phyloP scores from a whole-genome alignment of 306 rosid species.

The Lathyrus sativus region DNA sequence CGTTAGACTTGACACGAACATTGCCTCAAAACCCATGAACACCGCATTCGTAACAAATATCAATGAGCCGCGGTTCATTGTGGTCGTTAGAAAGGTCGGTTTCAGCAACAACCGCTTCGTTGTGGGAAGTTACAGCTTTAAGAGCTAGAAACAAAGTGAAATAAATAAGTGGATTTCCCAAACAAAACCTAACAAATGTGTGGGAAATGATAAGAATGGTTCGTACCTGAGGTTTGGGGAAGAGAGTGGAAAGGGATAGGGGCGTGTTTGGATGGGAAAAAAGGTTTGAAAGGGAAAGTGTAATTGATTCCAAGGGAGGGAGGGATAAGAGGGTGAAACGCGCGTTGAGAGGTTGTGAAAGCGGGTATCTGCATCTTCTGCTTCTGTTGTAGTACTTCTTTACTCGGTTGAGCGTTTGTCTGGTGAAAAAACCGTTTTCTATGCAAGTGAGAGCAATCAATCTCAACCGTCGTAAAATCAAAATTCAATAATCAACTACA shows the following conservation, averaged over 20 bases:
- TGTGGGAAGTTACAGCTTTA: slow-evolving; percentile 49
- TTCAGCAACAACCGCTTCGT: slow-evolving; percentile 48
- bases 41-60: slow-evolving; percentile 69
- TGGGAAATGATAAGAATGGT: background rate
- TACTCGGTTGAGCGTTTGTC: slow-evolving; percentile 1
- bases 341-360: slow-evolving; percentile 42
- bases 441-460: too few species aligned
- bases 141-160: slow-evolving; percentile 19
- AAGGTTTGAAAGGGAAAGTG: slow-evolving; percentile 35
- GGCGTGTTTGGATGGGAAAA: slow-evolving; percentile 40
- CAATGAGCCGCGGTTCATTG: slow-evolving; percentile 49
- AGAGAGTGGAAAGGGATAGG: slow-evolving; percentile 38
- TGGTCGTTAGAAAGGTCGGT: slow-evolving; percentile 11
- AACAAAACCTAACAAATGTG: background rate
- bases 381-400: too few species aligned
- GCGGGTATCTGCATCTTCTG: slow-evolving; percentile 36
- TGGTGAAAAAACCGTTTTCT: too few species aligned
- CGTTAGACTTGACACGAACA: slow-evolving; percentile 69
- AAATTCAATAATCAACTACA: too few species aligned
- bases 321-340: slow-evolving; percentile 34
- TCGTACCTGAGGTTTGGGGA: slow-evolving; percentile 46
- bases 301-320: slow-evolving; percentile 29
- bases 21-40: slow-evolving; percentile 86
- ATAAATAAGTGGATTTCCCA: background rate
- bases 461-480: too few species aligned